Percentiles rank a stretch among this genome's conserved stretches.
Conservation (phyloP, 202 grass and related monocot species). For the Tripidium arundinaceum region DNA sequence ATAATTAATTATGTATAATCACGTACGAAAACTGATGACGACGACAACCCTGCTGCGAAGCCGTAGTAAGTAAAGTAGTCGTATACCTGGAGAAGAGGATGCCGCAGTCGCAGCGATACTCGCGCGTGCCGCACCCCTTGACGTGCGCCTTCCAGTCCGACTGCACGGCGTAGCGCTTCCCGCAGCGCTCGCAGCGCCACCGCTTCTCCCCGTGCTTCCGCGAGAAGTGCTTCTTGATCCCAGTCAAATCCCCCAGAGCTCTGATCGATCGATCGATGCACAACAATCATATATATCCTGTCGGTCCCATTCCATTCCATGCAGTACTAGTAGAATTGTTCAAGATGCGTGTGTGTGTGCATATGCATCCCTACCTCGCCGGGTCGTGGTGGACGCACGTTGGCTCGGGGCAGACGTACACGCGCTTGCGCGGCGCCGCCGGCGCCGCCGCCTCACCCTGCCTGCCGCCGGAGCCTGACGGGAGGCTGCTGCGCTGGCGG, state of each 20-base stretch:
- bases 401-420: conserved; percentile 87
- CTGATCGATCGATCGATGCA: not conserved
- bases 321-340: too few species aligned
- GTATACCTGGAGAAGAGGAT: conserved; percentile 87
- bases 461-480: not conserved
- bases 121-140: conserved; percentile 82
- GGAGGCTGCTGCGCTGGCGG: conserved; percentile 41
- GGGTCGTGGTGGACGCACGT: conserved; percentile 90
- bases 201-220: conserved; percentile 93
- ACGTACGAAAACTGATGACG: too few species aligned
- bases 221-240: conserved; percentile 96
- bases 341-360: too few species aligned
- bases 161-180: conserved; percentile 87
- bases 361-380: not conserved
- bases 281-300: too few species aligned
- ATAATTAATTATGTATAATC: too few species aligned
- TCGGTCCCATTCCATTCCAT: too few species aligned
- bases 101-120: conserved; percentile 88
- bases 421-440: conserved; percentile 45
- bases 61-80: too few species aligned
- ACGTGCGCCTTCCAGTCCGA: conserved; percentile 95
- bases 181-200: conserved; percentile 82
- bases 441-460: not conserved
- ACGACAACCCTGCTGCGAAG: too few species aligned
- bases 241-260: conserved; percentile 85